Base-by-base conservation (phyloP, 257 asterid genomes). In the Solanum ossicruentum region DNA sequence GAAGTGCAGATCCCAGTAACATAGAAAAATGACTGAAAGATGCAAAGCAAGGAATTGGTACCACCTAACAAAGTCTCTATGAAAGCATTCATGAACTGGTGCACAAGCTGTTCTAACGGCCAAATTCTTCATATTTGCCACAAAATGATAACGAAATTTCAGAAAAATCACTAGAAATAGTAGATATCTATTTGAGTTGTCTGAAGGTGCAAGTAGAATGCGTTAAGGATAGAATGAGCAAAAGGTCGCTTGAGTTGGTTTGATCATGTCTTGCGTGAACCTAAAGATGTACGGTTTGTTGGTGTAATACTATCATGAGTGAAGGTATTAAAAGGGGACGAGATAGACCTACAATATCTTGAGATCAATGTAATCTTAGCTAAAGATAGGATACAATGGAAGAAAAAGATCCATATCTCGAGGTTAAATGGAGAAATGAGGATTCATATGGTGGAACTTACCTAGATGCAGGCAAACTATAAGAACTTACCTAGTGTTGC, bases 51-150 rank as follows among this genome's bases (percentile, higher is more conserved):
- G 32, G 32, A 28, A 28, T 28, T 28, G 32, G 32, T 28, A 28
- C 32, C 32, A 28, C 32, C 32, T 28, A 28, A 28, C 32, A 28
- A 28, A 28, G 32, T 28, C 32, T 28, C 32, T 28, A 28, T 28
- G 32, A 28, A 36, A 6, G 39, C 39, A 36, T 36, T 3, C 39
- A 36, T 36, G 39, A 36, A 36, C 39, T 36, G 39, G 39, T 36
- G 39, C 39, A 36, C 39, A 61, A 92, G 90, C 79, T 92, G 91
- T 84, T 98, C 98, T 66, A 96, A 83, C 39, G 97, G 98, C 98
- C 99, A 96, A 78, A 93, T 91, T 90, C 92, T 93, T 98, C 98
- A 95, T 88, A 92, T 88, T 97, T 96, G 89, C 85, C 86, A 56
- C 86, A 80, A 69, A 79, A 84, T 52, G 69, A 80, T 69, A 20